Conservation (phyloP, 805 yeast species). For the Lipomyces chichibuensis region DNA sequence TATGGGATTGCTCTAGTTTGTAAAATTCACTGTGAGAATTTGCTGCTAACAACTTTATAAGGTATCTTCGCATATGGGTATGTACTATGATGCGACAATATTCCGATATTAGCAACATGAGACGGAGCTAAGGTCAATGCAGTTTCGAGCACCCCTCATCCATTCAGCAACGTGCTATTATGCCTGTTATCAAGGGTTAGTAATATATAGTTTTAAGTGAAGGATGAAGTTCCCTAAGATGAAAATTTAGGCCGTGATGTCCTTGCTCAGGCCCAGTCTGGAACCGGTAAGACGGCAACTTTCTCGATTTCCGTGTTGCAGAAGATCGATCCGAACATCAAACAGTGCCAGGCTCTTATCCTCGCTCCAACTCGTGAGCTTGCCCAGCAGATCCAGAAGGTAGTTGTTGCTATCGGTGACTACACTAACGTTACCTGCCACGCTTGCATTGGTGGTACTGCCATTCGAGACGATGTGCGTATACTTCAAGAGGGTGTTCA, state of each 20-base stretch:
- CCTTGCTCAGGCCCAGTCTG: conserved; percentile 98
- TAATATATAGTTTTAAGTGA: background rate
- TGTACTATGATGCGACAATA: background rate
- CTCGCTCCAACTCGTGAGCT: conserved; percentile 96
- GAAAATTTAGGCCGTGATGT: conserved; percentile 65
- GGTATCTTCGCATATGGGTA: conserved; percentile 38
- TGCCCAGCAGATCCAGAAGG: conserved; percentile 90
- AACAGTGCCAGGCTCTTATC: conserved; percentile 85
- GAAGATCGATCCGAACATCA: conserved; percentile 70
- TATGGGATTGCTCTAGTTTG: background rate
- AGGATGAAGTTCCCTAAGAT: background rate
- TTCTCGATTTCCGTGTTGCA: conserved; percentile 93
- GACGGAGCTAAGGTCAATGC: conserved; percentile 45
- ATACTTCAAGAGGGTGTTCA: conserved; percentile 79
- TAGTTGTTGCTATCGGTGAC: conserved; percentile 81
- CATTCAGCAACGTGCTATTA: conserved; percentile 95
- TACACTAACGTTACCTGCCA: conserved; percentile 84
- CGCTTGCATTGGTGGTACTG: conserved; percentile 94
- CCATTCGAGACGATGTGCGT: conserved; percentile 77
- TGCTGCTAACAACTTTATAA: background rate
- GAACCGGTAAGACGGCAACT: conserved; percentile 99
- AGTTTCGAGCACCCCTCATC: conserved; percentile 98
- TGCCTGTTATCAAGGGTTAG: conserved; percentile 84
- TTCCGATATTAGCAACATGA: background rate
- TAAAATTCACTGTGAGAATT: background rate